Evolutionary conservation across 2,329 filamentous ascomycete species (phyloP), one percentile per base, ranked within the genome.

Genomic region (Diaporthe amygdali): DNA sequence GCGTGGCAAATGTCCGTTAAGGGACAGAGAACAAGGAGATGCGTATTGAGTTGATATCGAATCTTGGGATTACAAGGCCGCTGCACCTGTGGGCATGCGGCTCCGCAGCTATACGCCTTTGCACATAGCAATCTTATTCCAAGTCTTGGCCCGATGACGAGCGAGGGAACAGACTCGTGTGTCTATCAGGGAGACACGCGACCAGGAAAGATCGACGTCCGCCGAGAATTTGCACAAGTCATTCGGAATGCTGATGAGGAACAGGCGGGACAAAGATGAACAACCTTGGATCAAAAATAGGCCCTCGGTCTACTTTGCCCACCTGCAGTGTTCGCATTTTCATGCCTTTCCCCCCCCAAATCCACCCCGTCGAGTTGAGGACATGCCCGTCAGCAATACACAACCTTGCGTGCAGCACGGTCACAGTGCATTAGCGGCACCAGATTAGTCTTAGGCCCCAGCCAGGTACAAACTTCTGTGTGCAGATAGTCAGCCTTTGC

Each of bases 141-240:
- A 17, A 27, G 41, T 47, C 59, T 63, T 47, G 59, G 59, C 59
- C 41, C 37, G 59, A 63, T 63, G 41, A 37, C 59, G 59, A 63
- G 59, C 41, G 59, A 32, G 27, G 41, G 59, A 44, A 63, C 17
- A 34, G 39, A 63, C 27, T 47, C 37, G 20, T 44, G 56, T 63
- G 10, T n/a, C 39, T 32, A 12, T 25, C 3, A 4, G 7, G 39
- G 17, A 20, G 56, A 63, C 39, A 63, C 56, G 56, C 25, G 15
- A 46, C 56, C 12, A 41, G 59, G 27, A 25, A 63, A 25, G 59
- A 63, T 63, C 59, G 59, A 44, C 59, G 41, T 10, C 30, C n/a
- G 41, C 59, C 27, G 6, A 63, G 59, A n/a, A 7, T 47, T 34
- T 37, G 12, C 27, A 34, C 59, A n/a, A 63, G 59, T 63, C 59